Evolutionary conservation across 2,329 filamentous ascomycete genomes (phyloP).

Genomic region (Ceratocystis smalleyi): DNA sequence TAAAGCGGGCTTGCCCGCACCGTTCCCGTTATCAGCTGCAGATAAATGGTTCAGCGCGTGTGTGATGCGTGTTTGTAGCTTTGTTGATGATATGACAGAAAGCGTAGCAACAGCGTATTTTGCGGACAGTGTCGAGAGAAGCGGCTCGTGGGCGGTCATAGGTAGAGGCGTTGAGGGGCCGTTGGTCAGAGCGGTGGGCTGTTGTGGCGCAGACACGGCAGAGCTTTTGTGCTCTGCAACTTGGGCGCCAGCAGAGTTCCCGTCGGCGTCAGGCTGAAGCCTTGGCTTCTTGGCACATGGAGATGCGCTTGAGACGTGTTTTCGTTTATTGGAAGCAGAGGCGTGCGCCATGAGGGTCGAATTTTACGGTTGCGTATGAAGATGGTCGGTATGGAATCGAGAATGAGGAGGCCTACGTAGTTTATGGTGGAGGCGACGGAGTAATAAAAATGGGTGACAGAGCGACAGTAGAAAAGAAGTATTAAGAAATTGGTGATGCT

Average conservation of each 20-base stretch:
- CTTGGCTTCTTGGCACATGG: constrained; percentile 4
- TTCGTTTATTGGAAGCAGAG: constrained; percentile 6
- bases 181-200: constrained; percentile 3
- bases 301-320: constrained; percentile 1
- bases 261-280: not conserved
- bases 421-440: too few species aligned
- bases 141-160: not conserved
- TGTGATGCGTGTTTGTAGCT: constrained; percentile 40
- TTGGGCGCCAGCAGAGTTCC: not conserved
- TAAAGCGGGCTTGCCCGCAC: constrained; percentile 20
- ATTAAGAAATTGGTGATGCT: too few species aligned
- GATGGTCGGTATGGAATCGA: not conserved
- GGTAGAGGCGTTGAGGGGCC: constrained; percentile 5
- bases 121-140: constrained; percentile 3
- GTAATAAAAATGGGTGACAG: too few species aligned
- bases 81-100: constrained; percentile 44
- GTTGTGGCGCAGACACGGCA: not conserved
- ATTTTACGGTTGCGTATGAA: not conserved
- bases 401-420: too few species aligned
- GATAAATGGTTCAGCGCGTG: constrained; percentile 31
- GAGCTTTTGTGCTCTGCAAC: not conserved
- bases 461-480: too few species aligned
- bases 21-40: constrained; percentile 11
- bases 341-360: not conserved
- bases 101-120: constrained; percentile 34